phyloP scores from a whole-genome alignment of 352 stramenopile genomes.

The Phytophthora hybrid region DNA sequence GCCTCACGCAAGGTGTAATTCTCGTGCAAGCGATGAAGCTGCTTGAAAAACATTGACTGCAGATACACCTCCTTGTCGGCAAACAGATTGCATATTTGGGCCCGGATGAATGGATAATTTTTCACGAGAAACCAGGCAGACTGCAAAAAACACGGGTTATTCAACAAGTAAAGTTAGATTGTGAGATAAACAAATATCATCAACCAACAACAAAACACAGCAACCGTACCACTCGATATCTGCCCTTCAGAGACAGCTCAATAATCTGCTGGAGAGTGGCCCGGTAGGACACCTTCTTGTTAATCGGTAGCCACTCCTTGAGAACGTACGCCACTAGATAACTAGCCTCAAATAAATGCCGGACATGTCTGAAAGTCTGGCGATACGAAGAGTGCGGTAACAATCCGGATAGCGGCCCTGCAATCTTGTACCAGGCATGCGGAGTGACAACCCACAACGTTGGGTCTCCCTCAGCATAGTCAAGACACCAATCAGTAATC shows the following conservation, averaged over 20 bases:
- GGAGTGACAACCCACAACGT: conserved; percentile 89
- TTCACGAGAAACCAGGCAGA: conserved; percentile 87
- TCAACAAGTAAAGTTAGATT: conserved; percentile 37
- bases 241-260: conserved; percentile 71
- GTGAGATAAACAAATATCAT: conserved; percentile 17
- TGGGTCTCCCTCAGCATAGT: conserved; percentile 86
- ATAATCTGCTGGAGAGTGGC: conserved; percentile 86
- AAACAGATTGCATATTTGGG: conserved; percentile 82
- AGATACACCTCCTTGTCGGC: conserved; percentile 78
- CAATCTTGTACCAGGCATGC: conserved; percentile 88
- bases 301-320: conserved; percentile 87
- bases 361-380: conserved; percentile 76
- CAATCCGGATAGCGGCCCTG: conserved; percentile 77
- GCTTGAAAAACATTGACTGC: conserved; percentile 89
- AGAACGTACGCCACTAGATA: conserved; percentile 88
- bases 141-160: conserved; percentile 38
- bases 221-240: conserved; percentile 76
- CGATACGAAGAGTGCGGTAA: conserved; percentile 78
- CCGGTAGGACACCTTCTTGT: conserved; percentile 88
- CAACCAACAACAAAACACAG: conserved; percentile 11
- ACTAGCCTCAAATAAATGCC: conserved; percentile 83
- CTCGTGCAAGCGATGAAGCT: conserved; percentile 78
- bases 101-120: conserved; percentile 84
- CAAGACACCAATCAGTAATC: conserved; percentile 90
- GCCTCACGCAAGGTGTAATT: conserved; percentile 67